Percentiles rank a stretch among this genome's conserved stretches.
phyloP scores from a whole-genome alignment of 352 stramenopile species.

The Phytopythium ostracodes region DNA sequence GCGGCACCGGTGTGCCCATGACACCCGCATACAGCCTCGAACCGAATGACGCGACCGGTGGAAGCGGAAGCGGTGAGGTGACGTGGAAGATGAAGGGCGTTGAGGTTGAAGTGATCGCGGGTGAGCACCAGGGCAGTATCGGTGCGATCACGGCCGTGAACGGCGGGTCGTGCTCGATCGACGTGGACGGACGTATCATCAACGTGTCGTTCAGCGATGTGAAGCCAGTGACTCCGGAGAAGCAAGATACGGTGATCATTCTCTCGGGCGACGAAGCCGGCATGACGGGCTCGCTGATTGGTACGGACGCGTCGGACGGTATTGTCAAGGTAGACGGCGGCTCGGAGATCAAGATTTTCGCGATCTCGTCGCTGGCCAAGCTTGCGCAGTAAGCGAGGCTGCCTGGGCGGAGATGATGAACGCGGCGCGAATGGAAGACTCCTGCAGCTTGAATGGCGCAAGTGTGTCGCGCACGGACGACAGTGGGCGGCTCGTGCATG shows the following conservation, averaged over 20 bases:
- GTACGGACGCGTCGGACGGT: constrained; percentile 81
- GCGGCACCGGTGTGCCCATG: constrained; percentile 60
- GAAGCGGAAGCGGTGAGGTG: constrained; percentile 50
- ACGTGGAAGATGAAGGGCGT: constrained; percentile 89
- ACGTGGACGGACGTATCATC: constrained; percentile 72
- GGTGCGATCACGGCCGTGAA: constrained; percentile 75
- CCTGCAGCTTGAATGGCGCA: neutral
- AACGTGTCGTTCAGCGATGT: constrained; percentile 63
- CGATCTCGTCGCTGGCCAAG: constrained; percentile 78
- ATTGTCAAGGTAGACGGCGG: constrained; percentile 88
- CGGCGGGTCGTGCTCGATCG: constrained; percentile 69
- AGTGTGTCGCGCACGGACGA: neutral
- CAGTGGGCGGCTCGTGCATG: neutral
- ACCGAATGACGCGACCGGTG: constrained; percentile 31
- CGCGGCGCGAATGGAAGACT: neutral
- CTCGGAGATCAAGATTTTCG: constrained; percentile 90
- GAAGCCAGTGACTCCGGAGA: constrained; percentile 77
- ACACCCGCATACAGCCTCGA: constrained; percentile 69
- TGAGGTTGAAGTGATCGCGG: constrained; percentile 70
- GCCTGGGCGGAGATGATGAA: neutral
- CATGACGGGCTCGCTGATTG: constrained; percentile 80
- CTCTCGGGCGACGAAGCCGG: constrained; percentile 82
- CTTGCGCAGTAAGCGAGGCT: constrained; percentile 59
- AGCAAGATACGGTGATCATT: constrained; percentile 87
- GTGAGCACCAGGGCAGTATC: constrained; percentile 62